phyloP scores from a whole-genome alignment of 129 eudicot genomes.

The Artemisia argyi region DNA sequence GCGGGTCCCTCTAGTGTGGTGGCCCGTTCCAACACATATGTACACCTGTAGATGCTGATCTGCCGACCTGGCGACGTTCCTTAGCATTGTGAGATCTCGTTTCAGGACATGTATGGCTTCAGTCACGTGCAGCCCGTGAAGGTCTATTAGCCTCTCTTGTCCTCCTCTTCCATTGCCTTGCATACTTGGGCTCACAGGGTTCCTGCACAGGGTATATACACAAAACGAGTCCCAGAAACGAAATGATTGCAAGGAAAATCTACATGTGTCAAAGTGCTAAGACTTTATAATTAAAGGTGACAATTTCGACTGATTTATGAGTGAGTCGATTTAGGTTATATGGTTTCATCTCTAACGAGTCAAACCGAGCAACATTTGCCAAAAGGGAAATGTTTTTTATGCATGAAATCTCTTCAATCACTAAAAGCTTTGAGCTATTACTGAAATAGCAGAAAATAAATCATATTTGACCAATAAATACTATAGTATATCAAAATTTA shows the following conservation, averaged over 20 bases:
- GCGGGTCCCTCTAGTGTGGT: constrained; percentile 82
- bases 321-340: background rate
- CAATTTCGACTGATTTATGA: background rate
- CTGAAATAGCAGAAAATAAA: no score
- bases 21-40: constrained; percentile 91
- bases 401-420: no score
- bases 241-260: constrained; percentile 20
- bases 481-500: no score
- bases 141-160: constrained; percentile 77
- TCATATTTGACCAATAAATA: no score
- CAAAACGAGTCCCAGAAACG: constrained; percentile 12
- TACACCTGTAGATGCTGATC: constrained; percentile 74
- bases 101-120: constrained; percentile 84
- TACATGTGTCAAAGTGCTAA: background rate
- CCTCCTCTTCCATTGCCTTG: constrained; percentile 58
- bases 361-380: no score
- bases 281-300: background rate
- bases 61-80: constrained; percentile 76
- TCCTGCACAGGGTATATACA: constrained; percentile 47
- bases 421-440: no score
- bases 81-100: constrained; percentile 61
- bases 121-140: constrained; percentile 79
- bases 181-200: constrained; percentile 48
- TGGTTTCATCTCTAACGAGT: background rate
- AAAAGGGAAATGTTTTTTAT: no score